Base-by-base conservation (phyloP, 352 stramenopile species). In the Globisporangium cylindrosporum region DNA sequence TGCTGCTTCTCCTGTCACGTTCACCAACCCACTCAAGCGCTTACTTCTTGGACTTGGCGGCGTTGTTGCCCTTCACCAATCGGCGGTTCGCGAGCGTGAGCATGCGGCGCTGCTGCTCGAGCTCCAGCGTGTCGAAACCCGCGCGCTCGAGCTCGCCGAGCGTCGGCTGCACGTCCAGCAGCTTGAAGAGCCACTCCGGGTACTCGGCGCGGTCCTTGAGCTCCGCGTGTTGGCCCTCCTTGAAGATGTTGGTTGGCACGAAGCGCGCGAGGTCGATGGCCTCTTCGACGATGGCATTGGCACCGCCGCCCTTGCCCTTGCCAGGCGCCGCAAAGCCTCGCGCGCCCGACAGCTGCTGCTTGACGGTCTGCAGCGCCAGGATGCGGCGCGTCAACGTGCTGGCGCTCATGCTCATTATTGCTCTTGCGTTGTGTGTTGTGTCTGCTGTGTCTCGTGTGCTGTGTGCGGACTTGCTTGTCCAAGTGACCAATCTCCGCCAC, bases 1-100 rank as follows among this genome's bases (percentile, higher is more conserved):
- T 57, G 29, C 41, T 56, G 34, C 15, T 24, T 14, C 58, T 41
- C 34, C 34, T 66, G 24, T 29, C 22, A 49, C 14, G 10, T 36
- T 51, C 62, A 64, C 27, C 29, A 20, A 59, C 14, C 46, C 43
- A 59, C 8, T 29, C 25, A 29, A 29, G 24, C 43, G 27, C 74
- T 72, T 93, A 95, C 73, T 95, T 95, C 82, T 95, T 95, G 59
- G 87, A 85, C 81, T 94, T 95, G 64, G 78, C 76, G 29, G 77
- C 82, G 73, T 95, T 95, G 68, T 79, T 90, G 49, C 62, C 71
- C 77, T 94, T 94, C 51, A 95, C 76, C 59, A 78, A 66, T 43
- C 78, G 76, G 70, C 86, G 84, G 72, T 94, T 94, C 59, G 78
- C 74, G 48, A 95, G 81, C 61, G 76, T 83, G 53, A 95, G 78